phyloP scores from a whole-genome alignment of 805 yeast genomes.

The Blastobotrys attinorum region DNA sequence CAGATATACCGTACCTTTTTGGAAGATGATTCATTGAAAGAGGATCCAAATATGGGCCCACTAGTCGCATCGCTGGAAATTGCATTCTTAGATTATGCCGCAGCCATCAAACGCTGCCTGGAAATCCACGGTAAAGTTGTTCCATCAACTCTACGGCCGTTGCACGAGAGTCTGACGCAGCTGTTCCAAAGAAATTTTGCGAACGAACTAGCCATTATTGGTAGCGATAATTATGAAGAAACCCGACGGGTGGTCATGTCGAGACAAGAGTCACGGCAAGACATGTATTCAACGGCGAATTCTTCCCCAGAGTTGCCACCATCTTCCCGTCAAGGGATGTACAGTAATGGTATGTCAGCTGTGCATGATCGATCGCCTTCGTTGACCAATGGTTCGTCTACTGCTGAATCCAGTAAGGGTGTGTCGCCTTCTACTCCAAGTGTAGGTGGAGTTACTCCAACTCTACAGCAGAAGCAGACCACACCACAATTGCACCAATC shows the following conservation, averaged over 20 bases:
- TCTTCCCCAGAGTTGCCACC: not conserved
- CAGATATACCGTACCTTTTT: conserved; percentile 72
- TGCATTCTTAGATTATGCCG: conserved; percentile 62
- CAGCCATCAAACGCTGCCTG: conserved; percentile 58
- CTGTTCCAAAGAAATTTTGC: conserved; percentile 61
- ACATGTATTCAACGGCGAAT: not conserved
- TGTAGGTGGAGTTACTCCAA: too few relatives aligned
- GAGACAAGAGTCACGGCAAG: not conserved
- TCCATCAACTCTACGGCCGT: conserved; percentile 44
- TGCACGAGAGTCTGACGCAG: conserved; percentile 60
- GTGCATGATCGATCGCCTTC: too few relatives aligned
- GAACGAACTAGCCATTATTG: conserved; percentile 42
- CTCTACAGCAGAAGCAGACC: too few relatives aligned
- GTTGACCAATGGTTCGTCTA: too few relatives aligned
- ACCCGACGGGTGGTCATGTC: not conserved
- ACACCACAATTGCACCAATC: too few relatives aligned
- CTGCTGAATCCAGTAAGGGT: too few relatives aligned
- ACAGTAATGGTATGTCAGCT: too few relatives aligned
- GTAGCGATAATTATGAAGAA: not conserved
- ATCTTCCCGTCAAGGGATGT: not conserved
- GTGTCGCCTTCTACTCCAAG: too few relatives aligned
- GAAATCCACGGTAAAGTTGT: conserved; percentile 60
- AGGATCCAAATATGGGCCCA: conserved; percentile 19
- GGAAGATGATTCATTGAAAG: conserved; percentile 25
- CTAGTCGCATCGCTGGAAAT: conserved; percentile 28